A percentile compares a stretch with the other conserved stretches of the same genome.
These are phyloP conservation scores for Aspergillus japonicus DNA, from an alignment of 2,329 filamentous ascomycete species.

Conservation along the genomic window DNA sequence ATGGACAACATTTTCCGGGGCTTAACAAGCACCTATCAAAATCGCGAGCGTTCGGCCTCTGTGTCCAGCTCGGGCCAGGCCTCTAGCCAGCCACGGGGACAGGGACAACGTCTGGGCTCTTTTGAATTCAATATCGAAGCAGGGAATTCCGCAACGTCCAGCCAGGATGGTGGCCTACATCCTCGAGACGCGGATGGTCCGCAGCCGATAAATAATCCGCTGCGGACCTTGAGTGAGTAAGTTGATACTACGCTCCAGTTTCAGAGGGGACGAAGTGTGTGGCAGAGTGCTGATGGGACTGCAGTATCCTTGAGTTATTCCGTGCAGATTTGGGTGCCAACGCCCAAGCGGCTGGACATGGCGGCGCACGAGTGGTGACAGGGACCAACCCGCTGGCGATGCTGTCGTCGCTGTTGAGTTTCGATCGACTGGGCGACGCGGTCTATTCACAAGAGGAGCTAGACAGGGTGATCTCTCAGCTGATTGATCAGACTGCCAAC, in stretches of 20 bases:
- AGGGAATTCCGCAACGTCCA: constrained; percentile 9
- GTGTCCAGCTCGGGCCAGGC: not conserved
- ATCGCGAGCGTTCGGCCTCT: constrained; percentile 5
- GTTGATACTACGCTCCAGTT: constrained; percentile 20
- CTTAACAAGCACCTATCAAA: constrained; percentile 39
- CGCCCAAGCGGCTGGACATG: constrained; percentile 14
- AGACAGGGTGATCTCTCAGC: constrained; percentile 79
- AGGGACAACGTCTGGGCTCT: constrained; percentile 1
- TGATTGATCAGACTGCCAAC: constrained; percentile 77
- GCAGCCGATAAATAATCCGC: constrained; percentile 47
- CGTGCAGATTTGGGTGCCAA: constrained; percentile 21
- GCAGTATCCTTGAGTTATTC: constrained; percentile 31
- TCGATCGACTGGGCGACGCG: constrained; percentile 66
- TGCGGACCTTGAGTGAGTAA: constrained; percentile 51
- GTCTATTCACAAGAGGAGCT: constrained; percentile 90
- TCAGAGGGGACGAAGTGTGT: not conserved
- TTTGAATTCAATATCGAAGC: constrained; percentile 7
- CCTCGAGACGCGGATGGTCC: constrained; percentile 54
- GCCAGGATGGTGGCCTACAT: constrained; percentile 35
- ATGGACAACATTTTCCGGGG: constrained; percentile 50
- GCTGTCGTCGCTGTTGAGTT: constrained; percentile 41
- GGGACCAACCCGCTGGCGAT: constrained; percentile 46
- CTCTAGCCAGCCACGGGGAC: not conserved
- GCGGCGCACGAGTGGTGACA: constrained; percentile 23
- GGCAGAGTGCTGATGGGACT: not conserved